These are phyloP conservation scores for Sedum album DNA, from an alignment of 164 flowering plant genomes.

Conservation along the genomic window DNA sequence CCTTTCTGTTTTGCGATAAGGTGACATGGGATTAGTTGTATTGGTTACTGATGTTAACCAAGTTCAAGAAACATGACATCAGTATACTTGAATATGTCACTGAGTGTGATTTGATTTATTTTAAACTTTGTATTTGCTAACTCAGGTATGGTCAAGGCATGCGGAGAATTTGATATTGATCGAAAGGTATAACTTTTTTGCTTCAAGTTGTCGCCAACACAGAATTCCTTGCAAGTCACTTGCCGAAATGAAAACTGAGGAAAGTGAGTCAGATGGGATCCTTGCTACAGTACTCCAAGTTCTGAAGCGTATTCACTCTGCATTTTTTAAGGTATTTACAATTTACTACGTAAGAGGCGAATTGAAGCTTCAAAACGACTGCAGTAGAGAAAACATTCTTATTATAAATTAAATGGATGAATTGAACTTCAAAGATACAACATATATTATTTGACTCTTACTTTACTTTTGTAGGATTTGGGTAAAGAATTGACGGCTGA, in stretches of 20 bases:
- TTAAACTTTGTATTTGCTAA: neutral
- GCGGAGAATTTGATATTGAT: constrained; percentile 69
- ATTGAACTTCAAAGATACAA: neutral
- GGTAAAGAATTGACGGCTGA: constrained; percentile 21
- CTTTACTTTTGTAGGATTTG: constrained; percentile 29
- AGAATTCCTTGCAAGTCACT: constrained; percentile 45
- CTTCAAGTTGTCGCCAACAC: constrained; percentile 67
- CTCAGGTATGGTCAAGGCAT: constrained; percentile 74
- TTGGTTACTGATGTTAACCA: neutral
- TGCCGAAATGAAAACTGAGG: constrained; percentile 61
- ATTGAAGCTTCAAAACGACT: neutral
- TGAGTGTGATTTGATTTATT: neutral
- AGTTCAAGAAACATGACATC: neutral
- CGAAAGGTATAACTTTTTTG: constrained; percentile 83
- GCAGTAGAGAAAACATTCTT: neutral
- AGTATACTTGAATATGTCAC: neutral
- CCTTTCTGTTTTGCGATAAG: neutral
- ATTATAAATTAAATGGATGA: neutral
- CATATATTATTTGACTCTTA: neutral
- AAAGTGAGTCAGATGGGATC: constrained; percentile 65
- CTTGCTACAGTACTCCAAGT: constrained; percentile 61
- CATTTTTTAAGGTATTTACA: constrained; percentile 63
- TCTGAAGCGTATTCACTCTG: constrained; percentile 45
- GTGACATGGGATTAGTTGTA: neutral
- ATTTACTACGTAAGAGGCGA: constrained; percentile 19